Evolutionary conservation across 768 basidiomycete species (phyloP), one percentile per base, ranked within the genome.

Genomic region (Lentinula edodes): DNA sequence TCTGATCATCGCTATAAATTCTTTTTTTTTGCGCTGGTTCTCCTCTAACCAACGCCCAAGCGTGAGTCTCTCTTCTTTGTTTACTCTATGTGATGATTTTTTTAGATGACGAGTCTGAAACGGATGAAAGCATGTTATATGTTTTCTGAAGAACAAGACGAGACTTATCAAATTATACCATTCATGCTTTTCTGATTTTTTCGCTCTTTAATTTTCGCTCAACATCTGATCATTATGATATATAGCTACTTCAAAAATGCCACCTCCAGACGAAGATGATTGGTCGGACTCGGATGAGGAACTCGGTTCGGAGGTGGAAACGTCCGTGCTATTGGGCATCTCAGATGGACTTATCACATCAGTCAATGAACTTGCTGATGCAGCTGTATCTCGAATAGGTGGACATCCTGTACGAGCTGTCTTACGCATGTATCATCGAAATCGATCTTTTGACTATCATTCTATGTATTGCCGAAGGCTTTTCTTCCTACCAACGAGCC

Each of bases 171-270:
- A 76, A 73, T 70, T 79, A 77, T 89, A 89, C 91, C 91, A 93
- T 94, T 94, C 92, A 94, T 93, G 92, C 91, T 79, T 88, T 79
- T 77, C 92, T 93, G 92, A 93, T 75, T 68, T 67, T 70, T 69
- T 64, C 62, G 61, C 55, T 43, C 62, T 60, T 67, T 53, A 16
- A 28, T 13, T 28, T 28, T 28, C 3, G 28, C 28, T 28, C 28
- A 28, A 28, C 56, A 57, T 45, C 68, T 71, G 61, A 72, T 66
- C 62, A 63, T 43, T 62, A 66, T 58, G 57, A 59, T 51, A 62
- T 46, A 63, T 41, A 54, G 53, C n/a, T 35, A 5, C 20, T 54
- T 13, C 34, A 61, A 70, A 65, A 55, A 84, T 84, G 82, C 70
- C 82, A 0, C 71, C 73, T 12, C 65, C 68, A 50, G 64, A 66